phyloP scores from a whole-genome alignment of 176 grass and related monocot genomes.

The Elymus sibiricus region DNA sequence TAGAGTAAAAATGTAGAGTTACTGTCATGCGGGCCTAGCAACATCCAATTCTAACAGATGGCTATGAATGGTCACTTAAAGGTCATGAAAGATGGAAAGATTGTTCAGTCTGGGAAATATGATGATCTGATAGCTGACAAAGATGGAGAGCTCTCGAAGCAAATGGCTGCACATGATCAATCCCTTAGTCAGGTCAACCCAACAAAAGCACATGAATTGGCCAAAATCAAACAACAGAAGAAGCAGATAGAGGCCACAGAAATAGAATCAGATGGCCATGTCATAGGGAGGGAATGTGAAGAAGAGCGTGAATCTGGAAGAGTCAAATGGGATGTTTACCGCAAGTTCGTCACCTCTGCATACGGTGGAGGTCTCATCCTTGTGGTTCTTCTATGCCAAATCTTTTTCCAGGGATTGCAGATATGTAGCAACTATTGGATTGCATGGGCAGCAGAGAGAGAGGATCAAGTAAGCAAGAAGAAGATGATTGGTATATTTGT shows the following conservation, averaged over 20 bases:
- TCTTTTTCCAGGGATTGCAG: constrained; percentile 76
- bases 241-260: constrained; percentile 41
- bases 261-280: constrained; percentile 37
- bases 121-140: constrained; percentile 62
- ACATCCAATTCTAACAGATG: not conserved
- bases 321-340: constrained; percentile 82
- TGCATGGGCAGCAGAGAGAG: constrained; percentile 74
- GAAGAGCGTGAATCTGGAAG: constrained; percentile 82
- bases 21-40: not conserved
- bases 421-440: constrained; percentile 95
- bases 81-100: constrained; percentile 82
- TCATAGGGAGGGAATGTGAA: constrained; percentile 40
- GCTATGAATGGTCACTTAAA: constrained; percentile 20
- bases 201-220: constrained; percentile 32
- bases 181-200: constrained; percentile 61
- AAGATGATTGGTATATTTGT: constrained; percentile 71
- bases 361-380: constrained; percentile 63
- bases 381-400: constrained; percentile 63
- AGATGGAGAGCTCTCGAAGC: constrained; percentile 54
- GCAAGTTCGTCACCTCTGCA: constrained; percentile 71
- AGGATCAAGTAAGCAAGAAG: constrained; percentile 54
- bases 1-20: not conserved
- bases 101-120: constrained; percentile 83
- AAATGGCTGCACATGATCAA: constrained; percentile 71
- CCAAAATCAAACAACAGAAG: constrained; percentile 35